phyloP scores from a whole-genome alignment of 257 asterid genomes.

The Cynanchum wilfordii region DNA sequence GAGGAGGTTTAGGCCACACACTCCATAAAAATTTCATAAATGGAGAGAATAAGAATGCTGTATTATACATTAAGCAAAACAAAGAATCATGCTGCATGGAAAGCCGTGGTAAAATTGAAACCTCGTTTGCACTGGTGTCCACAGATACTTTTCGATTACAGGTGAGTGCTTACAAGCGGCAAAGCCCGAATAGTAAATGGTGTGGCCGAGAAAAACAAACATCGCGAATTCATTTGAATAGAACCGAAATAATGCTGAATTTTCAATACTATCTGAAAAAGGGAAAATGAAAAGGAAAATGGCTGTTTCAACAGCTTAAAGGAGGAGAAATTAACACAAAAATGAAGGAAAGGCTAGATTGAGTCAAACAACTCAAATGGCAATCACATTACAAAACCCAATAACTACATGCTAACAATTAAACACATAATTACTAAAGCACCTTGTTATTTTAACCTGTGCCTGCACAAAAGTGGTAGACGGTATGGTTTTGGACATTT shows the following conservation, averaged over 20 bases:
- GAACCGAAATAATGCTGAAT: neutral
- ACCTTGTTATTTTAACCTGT: constrained; percentile 60
- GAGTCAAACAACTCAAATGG: neutral
- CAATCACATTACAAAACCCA: neutral
- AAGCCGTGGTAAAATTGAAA: constrained; percentile 13
- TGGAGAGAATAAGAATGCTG: constrained; percentile 6
- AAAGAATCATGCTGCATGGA: neutral
- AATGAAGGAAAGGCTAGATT: neutral
- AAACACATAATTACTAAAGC: constrained; percentile 9
- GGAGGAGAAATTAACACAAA: constrained; percentile 1
- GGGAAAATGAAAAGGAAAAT: neutral
- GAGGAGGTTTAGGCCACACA: constrained; percentile 89
- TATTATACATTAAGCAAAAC: constrained; percentile 12
- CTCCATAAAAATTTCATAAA: constrained; percentile 33
- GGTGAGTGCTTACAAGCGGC: constrained; percentile 66
- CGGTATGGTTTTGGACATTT: constrained; percentile 68
- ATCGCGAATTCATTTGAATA: constrained; percentile 11
- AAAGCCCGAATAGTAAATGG: constrained; percentile 88
- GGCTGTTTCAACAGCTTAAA: neutral
- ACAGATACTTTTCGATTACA: constrained; percentile 78
- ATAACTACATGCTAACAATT: neutral
- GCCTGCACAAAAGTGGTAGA: constrained; percentile 66
- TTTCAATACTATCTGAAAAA: neutral
- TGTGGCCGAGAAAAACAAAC: constrained; percentile 59
- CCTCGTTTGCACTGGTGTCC: constrained; percentile 87